phyloP scores from a whole-genome alignment of 2,329 filamentous ascomycete genomes.

The Phaeomoniella chlamydospora region DNA sequence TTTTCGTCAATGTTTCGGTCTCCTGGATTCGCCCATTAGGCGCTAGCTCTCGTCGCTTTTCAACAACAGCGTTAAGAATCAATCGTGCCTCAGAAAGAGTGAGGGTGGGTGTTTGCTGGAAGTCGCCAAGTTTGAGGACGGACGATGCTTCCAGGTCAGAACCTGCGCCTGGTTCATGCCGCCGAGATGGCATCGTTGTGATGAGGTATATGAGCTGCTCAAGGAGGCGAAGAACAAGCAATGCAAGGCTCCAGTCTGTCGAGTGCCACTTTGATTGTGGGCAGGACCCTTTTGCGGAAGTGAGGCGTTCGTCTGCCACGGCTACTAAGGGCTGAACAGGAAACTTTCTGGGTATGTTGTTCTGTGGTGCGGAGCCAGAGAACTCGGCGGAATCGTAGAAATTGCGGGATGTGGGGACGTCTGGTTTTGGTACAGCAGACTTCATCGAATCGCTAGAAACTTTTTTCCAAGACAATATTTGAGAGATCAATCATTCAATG shows the following conservation, averaged over 20 bases:
- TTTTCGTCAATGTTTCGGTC: slow-evolving; percentile 58
- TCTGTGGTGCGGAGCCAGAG: neutral
- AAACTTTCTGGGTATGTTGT: too few species aligned
- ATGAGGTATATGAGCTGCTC: neutral
- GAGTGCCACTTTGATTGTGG: too few species aligned
- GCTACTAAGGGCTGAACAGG: too few species aligned
- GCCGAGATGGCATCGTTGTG: neutral
- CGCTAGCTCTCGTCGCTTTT: slow-evolving; percentile 31
- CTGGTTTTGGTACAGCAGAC: too few species aligned
- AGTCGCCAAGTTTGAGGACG: slow-evolving; percentile 79
- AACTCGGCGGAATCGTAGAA: neutral
- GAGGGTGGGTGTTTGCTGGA: slow-evolving; percentile 79
- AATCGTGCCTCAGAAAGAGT: slow-evolving; percentile 85
- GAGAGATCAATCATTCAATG: too few species aligned
- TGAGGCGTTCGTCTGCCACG: too few species aligned
- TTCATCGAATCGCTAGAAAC: neutral
- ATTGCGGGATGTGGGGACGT: neutral
- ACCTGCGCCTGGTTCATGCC: neutral
- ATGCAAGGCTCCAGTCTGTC: too few species aligned
- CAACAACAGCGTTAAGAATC: slow-evolving; percentile 78
- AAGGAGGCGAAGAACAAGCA: too few species aligned
- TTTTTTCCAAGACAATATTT: neutral
- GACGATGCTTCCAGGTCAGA: slow-evolving; percentile 82
- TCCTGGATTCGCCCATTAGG: slow-evolving; percentile 8
- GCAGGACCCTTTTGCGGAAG: too few species aligned